Evolutionary conservation across 176 grass and related monocot species (phyloP).

Genomic region (Leersia perrieri): DNA sequence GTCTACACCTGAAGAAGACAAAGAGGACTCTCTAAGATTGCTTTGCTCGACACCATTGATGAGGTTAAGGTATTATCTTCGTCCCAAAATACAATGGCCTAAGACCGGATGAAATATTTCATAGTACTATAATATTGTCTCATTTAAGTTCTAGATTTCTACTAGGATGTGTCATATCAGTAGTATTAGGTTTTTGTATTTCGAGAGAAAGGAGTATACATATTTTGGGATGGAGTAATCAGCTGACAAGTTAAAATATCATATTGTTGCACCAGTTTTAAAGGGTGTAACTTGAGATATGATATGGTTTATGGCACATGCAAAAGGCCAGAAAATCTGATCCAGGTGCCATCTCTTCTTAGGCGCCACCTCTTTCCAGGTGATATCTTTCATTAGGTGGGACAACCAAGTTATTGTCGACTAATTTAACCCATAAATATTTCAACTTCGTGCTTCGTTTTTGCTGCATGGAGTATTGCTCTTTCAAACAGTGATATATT

Average conservation of each 20-base stretch:
- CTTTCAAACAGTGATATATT: background rate
- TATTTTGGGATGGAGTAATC: no score
- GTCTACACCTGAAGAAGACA: constrained; percentile 17
- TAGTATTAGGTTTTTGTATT: no score
- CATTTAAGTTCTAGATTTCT: no score
- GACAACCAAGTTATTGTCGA: background rate
- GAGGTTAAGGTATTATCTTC: no score
- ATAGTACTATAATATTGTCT: no score
- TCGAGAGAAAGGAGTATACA: no score
- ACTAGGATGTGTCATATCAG: no score
- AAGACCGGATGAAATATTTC: no score
- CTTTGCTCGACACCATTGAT: constrained; percentile 12
- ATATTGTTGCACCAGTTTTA: background rate
- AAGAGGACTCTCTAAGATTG: background rate
- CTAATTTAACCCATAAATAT: constrained; percentile 8
- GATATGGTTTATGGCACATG: constrained; percentile 18
- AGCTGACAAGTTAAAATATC: no score
- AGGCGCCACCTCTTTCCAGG: constrained; percentile 25
- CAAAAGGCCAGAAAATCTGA: constrained; percentile 33
- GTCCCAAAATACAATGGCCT: no score
- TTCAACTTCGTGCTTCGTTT: background rate
- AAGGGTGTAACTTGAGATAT: background rate
- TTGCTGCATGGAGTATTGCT: background rate
- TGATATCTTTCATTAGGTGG: constrained; percentile 12
- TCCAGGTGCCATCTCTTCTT: constrained; percentile 7